Evolutionary conservation across 2,329 filamentous ascomycete species (phyloP).

Genomic region (Zelopaecilomyces penicillatus): DNA sequence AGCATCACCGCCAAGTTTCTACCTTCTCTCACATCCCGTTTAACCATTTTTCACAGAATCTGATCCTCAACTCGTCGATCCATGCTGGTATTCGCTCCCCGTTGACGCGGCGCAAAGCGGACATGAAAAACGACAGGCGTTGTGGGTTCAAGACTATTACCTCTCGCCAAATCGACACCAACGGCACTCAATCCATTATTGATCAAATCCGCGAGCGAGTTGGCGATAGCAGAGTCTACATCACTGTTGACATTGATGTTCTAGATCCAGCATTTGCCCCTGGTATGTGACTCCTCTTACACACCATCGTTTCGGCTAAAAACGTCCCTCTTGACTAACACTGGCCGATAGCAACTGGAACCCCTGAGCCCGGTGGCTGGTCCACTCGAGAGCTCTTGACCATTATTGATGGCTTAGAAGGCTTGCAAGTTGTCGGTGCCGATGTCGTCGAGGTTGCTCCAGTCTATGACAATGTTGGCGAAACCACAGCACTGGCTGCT

Average conservation of each 20-base stretch:
- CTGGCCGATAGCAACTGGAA: slow-evolving; percentile 56
- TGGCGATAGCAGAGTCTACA: slow-evolving; percentile 65
- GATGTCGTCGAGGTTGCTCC: slow-evolving; percentile 82
- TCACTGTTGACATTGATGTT: slow-evolving; percentile 71
- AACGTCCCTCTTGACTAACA: not conserved
- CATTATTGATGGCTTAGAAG: slow-evolving; percentile 68
- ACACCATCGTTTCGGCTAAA: not conserved
- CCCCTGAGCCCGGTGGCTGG: slow-evolving; percentile 80
- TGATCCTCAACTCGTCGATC: slow-evolving; percentile 63
- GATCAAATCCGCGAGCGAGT: slow-evolving; percentile 58
- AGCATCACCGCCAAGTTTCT: not conserved
- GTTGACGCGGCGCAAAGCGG: slow-evolving; percentile 41
- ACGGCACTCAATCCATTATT: slow-evolving; percentile 60
- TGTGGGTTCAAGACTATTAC: slow-evolving; percentile 16
- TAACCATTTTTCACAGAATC: slow-evolving; percentile 11
- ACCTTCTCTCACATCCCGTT: not conserved
- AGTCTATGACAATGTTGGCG: slow-evolving; percentile 68
- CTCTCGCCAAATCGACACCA: slow-evolving; percentile 60
- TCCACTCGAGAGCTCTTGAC: slow-evolving; percentile 73
- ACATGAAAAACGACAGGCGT: slow-evolving; percentile 14
- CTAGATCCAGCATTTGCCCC: slow-evolving; percentile 50
- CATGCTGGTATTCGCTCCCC: slow-evolving; percentile 74
- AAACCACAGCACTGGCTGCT: slow-evolving; percentile 69
- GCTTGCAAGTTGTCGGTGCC: slow-evolving; percentile 70
- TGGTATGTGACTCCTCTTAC: slow-evolving; percentile 1